Percentiles rank a stretch among this genome's conserved stretches.
phyloP scores from a whole-genome alignment of 2,329 filamentous ascomycete species.

The Corniculantispora saksenae region DNA sequence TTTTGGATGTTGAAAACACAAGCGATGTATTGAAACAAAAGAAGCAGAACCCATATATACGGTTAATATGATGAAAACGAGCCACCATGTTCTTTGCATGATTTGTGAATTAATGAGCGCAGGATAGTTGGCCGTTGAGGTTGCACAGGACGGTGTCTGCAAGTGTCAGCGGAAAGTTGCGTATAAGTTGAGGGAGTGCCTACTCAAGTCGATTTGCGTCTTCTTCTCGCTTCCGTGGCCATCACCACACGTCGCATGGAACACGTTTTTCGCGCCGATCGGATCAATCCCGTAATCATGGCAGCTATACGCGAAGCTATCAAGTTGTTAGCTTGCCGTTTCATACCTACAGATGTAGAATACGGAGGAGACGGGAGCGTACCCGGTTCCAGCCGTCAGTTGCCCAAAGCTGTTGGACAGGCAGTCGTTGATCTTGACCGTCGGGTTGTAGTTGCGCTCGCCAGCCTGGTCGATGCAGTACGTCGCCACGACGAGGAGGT shows the following conservation, averaged over 20 bases:
- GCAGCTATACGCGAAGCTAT: slow-evolving; percentile 7
- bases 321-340: not conserved
- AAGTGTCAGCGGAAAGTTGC: not conserved
- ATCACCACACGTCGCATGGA: slow-evolving; percentile 7
- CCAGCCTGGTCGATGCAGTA: slow-evolving; percentile 6
- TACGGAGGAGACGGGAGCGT: not conserved
- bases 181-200: not conserved
- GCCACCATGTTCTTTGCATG: not conserved
- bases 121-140: slow-evolving; percentile 5
- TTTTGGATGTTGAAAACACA: slow-evolving; percentile 17
- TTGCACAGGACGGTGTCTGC: slow-evolving; percentile 3
- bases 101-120: not conserved
- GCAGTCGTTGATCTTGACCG: slow-evolving; percentile 3
- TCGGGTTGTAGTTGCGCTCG: slow-evolving; percentile 12
- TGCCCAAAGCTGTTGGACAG: slow-evolving; percentile 6
- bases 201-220: slow-evolving; percentile 7
- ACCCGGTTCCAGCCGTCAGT: slow-evolving; percentile 5
- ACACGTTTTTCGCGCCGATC: not conserved
- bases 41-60: not conserved
- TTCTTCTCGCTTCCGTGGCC: not conserved
- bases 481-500: slow-evolving; percentile 9
- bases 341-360: too few species aligned
- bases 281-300: slow-evolving; percentile 13
- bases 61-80: slow-evolving; percentile 11
- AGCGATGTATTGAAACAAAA: slow-evolving; percentile 14